phyloP scores from a whole-genome alignment of 257 asterid species.

The Galeopsis tetrahit region DNA sequence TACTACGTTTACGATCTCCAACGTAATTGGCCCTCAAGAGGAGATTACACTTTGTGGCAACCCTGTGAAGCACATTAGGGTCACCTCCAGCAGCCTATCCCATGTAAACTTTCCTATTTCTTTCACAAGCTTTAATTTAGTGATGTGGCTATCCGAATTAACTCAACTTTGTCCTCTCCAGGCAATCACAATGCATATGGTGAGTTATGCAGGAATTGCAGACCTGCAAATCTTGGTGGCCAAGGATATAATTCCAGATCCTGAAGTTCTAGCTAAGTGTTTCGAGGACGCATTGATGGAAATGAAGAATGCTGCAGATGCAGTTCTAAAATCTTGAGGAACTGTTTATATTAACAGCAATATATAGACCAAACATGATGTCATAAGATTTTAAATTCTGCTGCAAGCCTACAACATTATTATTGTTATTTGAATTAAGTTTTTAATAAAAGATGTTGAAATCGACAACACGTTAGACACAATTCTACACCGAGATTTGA shows the following conservation, averaged over 20 bases:
- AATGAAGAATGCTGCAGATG: slow-evolving; percentile 62
- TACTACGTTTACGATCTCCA: slow-evolving; percentile 77
- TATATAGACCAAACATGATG: background rate
- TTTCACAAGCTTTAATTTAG: background rate
- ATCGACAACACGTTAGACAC: background rate
- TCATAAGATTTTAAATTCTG: background rate
- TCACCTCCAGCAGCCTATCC: slow-evolving; percentile 59
- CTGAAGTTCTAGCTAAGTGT: slow-evolving; percentile 66
- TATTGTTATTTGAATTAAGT: background rate
- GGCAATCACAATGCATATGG: slow-evolving; percentile 82
- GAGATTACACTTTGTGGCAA: slow-evolving; percentile 62
- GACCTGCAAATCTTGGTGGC: slow-evolving; percentile 83
- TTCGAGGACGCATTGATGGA: slow-evolving; percentile 64
- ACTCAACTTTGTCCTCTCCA: slow-evolving; percentile 24
- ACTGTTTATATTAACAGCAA: background rate
- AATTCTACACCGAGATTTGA: slow-evolving; percentile 22
- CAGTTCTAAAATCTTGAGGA: slow-evolving; percentile 28
- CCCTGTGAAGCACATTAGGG: slow-evolving; percentile 60
- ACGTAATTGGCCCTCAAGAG: slow-evolving; percentile 76
- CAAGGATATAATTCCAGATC: slow-evolving; percentile 71
- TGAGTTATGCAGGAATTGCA: slow-evolving; percentile 77
- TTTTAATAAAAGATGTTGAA: slow-evolving; percentile 15
- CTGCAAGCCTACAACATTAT: background rate
- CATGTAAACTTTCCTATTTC: slow-evolving; percentile 52
- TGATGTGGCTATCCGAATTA: background rate